Conservation (phyloP, 1,139 yeast genomes). For the Suhomyces atakaporum region DNA sequence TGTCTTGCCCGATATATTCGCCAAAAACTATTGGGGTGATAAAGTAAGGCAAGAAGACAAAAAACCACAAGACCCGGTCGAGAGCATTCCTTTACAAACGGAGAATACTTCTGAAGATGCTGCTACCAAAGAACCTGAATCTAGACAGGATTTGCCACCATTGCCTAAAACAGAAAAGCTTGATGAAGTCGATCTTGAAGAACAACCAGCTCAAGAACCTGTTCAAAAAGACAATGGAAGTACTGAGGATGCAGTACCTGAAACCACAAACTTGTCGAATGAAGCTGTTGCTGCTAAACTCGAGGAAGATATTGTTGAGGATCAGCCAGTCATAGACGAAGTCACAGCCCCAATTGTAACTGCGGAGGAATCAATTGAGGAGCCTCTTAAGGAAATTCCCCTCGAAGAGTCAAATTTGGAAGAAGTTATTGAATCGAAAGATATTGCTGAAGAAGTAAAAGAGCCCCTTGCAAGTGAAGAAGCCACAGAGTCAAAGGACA, state of each 20-base stretch:
- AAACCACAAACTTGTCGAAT: background rate
- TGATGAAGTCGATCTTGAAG: conserved; percentile 4
- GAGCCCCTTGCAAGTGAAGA: conserved; percentile 5
- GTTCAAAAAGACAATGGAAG: conserved; percentile 1
- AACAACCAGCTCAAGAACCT: conserved; percentile 1
- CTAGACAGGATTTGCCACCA: conserved; percentile 4
- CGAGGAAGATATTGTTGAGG: background rate
- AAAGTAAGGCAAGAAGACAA: background rate
- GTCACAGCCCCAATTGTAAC: too few relatives aligned
- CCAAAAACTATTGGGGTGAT: conserved; percentile 43
- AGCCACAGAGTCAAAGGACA: too few relatives aligned
- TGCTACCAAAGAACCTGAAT: background rate
- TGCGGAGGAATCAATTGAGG: too few relatives aligned
- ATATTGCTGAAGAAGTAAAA: conserved; percentile 4
- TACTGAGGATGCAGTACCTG: background rate
- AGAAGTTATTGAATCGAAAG: too few relatives aligned
- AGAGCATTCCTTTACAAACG: background rate
- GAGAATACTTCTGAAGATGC: background rate
- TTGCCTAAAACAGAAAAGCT: conserved; percentile 6
- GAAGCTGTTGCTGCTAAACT: background rate
- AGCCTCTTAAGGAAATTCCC: too few relatives aligned
- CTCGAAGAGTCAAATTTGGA: too few relatives aligned
- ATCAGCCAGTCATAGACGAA: background rate
- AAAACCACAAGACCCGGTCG: background rate
- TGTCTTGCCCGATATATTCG: conserved; percentile 49